phyloP scores from a whole-genome alignment of 352 stramenopile species.

The Phytophthora colocasiae region DNA sequence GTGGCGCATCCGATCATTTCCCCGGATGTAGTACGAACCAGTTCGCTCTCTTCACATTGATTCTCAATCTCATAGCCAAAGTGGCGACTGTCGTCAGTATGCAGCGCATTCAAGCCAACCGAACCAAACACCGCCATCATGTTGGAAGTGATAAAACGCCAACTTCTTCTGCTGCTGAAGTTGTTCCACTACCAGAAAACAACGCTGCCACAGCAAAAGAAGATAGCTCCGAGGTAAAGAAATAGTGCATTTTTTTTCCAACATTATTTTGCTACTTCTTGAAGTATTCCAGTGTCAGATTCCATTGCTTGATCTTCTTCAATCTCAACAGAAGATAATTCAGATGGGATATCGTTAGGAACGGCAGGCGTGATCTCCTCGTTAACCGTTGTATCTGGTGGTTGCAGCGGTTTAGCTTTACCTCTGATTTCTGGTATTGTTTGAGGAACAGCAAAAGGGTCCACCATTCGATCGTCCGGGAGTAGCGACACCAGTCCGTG shows the following conservation, averaged over 20 bases:
- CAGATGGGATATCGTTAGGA: constrained; percentile 40
- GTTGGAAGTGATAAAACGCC: constrained; percentile 6
- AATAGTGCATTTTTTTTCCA: not conserved
- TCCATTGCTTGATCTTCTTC: too few species aligned
- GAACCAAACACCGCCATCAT: constrained; percentile 29
- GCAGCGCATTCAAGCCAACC: constrained; percentile 49
- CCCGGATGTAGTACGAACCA: constrained; percentile 78
- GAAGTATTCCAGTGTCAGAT: too few species aligned
- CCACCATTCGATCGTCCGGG: constrained; percentile 59
- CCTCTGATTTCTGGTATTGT: not conserved
- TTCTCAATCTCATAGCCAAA: constrained; percentile 69
- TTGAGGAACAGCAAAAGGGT: constrained; percentile 45
- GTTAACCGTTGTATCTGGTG: not conserved
- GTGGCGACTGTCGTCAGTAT: constrained; percentile 46
- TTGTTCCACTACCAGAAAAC: constrained; percentile 19
- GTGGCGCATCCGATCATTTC: constrained; percentile 63
- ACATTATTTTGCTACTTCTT: not conserved
- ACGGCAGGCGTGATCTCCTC: constrained; percentile 6
- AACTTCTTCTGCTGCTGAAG: constrained; percentile 15
- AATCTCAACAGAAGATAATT: too few species aligned
- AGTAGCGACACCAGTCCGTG: constrained; percentile 75
- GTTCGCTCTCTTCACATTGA: constrained; percentile 68
- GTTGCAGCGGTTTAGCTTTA: not conserved
- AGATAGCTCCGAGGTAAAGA: constrained; percentile 1
- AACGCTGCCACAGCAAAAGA: constrained; percentile 10